Evolutionary conservation across 257 asterid genomes (phyloP), one percentile per base, ranked within the genome.

Genomic region (Gentiana dahurica): DNA sequence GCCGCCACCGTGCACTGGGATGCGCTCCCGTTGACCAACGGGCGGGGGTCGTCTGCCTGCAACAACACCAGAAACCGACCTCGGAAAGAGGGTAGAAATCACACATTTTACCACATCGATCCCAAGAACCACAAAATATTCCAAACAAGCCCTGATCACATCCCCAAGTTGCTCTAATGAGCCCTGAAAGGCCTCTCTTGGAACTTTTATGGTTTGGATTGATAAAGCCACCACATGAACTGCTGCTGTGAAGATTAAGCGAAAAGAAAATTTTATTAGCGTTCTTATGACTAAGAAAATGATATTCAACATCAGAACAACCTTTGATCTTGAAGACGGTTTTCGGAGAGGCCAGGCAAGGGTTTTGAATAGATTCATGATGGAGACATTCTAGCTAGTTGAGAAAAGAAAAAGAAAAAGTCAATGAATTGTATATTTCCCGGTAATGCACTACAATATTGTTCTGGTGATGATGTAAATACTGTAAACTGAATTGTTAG

Each of bases 291-390:
- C 24, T 53, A 68, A 62, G 73, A 78, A 73, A 13, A 82, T 34
- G 58, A 73, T 51, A 66, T 84, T 87, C 9, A 5, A 10, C 35
- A 84, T 62, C 56, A 84, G 73, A 73, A 84, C 36, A 51, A 82
- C 66, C 4, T 63, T 71, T 89, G 84, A 84, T 50, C 35, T 48
- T 12, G 52, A 37, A 36, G 46, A 12, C 5, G 59, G 51, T 10
- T 10, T 60, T 13, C 6, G 47, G 46, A 24, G 38, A 24, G 24
- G 24, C 24, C 24, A 24, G 24, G 1, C 24, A 24, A 24, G 24
- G 24, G 24, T 24, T 24, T 24, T 24, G 24, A 24, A 24, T 24
- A 0, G 24, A 24, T 24, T 24, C 24, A 24, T 24, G 24, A 24
- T 24, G 24, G 24, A 24, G 24, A 24, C 24, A 24, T 24, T 24